Conservation (phyloP, 2,329 filamentous ascomycete species). For the Aureobasidium sp. region DNA sequence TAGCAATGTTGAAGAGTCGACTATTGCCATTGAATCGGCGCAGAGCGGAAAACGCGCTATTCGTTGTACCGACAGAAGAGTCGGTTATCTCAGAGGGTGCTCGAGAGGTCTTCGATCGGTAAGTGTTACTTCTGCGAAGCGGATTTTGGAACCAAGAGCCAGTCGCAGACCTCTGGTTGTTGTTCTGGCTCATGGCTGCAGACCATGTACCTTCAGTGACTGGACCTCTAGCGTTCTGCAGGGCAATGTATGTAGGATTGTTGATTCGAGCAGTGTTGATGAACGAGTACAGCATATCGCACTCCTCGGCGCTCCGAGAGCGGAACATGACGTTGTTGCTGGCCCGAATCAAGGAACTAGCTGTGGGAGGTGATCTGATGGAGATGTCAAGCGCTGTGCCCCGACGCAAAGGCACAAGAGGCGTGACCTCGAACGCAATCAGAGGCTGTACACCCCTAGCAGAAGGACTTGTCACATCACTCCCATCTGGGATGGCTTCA, state of each 20-base stretch:
- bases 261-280: constrained; percentile 86
- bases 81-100: constrained; percentile 56
- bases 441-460: constrained; percentile 39
- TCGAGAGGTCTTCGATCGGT: constrained; percentile 44
- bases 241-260: constrained; percentile 77
- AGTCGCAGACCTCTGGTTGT: constrained; percentile 33
- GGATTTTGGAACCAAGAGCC: constrained; percentile 46
- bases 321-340: constrained; percentile 83
- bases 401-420: constrained; percentile 78
- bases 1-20: constrained; percentile 72
- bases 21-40: constrained; percentile 62
- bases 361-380: constrained; percentile 75
- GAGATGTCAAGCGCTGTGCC: constrained; percentile 92
- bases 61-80: constrained; percentile 66
- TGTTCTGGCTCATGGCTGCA: constrained; percentile 44
- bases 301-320: constrained; percentile 66
- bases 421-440: constrained; percentile 75
- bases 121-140: constrained; percentile 45
- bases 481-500: constrained; percentile 33
- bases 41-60: constrained; percentile 69
- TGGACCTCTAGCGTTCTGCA: constrained; percentile 63
- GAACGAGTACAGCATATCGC: constrained; percentile 70
- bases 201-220: constrained; percentile 38
- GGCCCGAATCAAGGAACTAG: constrained; percentile 60
- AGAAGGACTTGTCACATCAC: constrained; percentile 30